A percentile compares a stretch with the other conserved stretches of the same genome.
These are phyloP conservation scores for Gnomoniopsis sp. DNA, from an alignment of 2,329 filamentous ascomycete genomes.

Conservation along the genomic window DNA sequence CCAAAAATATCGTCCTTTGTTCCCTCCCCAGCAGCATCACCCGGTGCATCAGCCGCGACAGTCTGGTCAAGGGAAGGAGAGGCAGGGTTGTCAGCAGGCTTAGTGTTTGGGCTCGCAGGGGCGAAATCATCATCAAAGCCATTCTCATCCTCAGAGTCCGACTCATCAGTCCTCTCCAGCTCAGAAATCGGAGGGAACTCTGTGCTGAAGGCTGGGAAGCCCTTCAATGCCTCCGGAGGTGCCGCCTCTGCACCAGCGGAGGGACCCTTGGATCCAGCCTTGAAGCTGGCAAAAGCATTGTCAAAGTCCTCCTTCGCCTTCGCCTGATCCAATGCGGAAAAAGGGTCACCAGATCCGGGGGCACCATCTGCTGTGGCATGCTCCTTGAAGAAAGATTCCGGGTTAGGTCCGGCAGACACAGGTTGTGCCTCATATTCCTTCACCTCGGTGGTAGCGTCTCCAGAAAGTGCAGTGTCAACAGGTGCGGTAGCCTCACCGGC, in stretches of 20 bases:
- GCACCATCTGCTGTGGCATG: conserved; percentile 8
- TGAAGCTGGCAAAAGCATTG: conserved; percentile 77
- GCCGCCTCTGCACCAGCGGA: background rate
- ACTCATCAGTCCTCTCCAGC: conserved; percentile 78
- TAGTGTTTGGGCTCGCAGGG: conserved; percentile 50
- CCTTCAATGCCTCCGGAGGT: conserved; percentile 41
- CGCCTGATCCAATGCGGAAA: conserved; percentile 48
- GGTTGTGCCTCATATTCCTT: conserved; percentile 13
- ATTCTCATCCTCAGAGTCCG: conserved; percentile 71
- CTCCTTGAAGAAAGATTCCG: conserved; percentile 13
- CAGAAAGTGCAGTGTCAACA: conserved; percentile 31
- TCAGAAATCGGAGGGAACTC: conserved; percentile 96
- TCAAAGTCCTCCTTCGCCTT: conserved; percentile 81
- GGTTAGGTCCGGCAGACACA: conserved; percentile 6
- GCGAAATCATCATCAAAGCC: conserved; percentile 95
- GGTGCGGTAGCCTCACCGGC: conserved; percentile 24
- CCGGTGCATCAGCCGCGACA: conserved; percentile 23
- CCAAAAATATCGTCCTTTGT: conserved; percentile 41
- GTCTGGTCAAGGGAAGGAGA: conserved; percentile 28
- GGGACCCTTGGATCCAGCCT: conserved; percentile 40
- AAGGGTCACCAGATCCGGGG: conserved; percentile 40
- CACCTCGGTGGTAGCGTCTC: conserved; percentile 17
- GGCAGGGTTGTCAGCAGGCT: conserved; percentile 25
- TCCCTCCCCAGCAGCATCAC: conserved; percentile 15
- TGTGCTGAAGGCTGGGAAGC: conserved; percentile 55